A percentile compares a stretch with the other conserved stretches of the same genome.
phyloP scores from a whole-genome alignment of 768 basidiomycete species.

The Lenzites betulinus region DNA sequence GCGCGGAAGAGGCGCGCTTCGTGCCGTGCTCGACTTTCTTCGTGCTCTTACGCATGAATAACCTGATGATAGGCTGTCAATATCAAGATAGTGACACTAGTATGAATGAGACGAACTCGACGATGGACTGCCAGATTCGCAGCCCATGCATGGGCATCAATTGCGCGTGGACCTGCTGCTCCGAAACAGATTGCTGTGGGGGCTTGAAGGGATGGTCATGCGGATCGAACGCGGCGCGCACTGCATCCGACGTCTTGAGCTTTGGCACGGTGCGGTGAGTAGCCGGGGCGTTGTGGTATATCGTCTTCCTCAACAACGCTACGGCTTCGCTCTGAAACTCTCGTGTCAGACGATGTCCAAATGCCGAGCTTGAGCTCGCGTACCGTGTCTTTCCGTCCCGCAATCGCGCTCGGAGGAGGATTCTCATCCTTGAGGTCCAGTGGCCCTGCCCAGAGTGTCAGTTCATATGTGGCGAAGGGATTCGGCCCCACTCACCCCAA shows the following conservation, averaged over 20 bases:
- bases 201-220: slow-evolving; percentile 47
- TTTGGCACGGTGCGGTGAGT: slow-evolving; percentile 57
- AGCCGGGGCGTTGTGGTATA: slow-evolving; percentile 55
- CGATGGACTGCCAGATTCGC: slow-evolving; percentile 53
- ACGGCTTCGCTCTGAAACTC: slow-evolving; percentile 50
- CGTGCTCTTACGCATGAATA: slow-evolving; percentile 49
- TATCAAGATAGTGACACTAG: neutral
- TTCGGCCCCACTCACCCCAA: slow-evolving; percentile 23
- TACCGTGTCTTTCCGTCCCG: slow-evolving; percentile 67
- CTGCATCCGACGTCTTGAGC: slow-evolving; percentile 43
- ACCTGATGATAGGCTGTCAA: slow-evolving; percentile 31
- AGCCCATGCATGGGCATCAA: slow-evolving; percentile 54
- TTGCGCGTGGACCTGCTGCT: slow-evolving; percentile 48
- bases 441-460: slow-evolving; percentile 42
- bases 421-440: slow-evolving; percentile 64
- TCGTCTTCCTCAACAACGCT: slow-evolving; percentile 55
- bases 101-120: slow-evolving; percentile 40
- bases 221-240: slow-evolving; percentile 52
- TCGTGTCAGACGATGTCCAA: neutral
- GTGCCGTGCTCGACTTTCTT: slow-evolving; percentile 28
- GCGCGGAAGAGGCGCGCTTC: slow-evolving; percentile 18
- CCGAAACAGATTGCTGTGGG: slow-evolving; percentile 57
- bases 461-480: no score
- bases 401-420: slow-evolving; percentile 74
- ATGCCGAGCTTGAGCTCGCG: slow-evolving; percentile 16